Base-by-base conservation (phyloP, 2,329 filamentous ascomycete species). In the Cladophialophora exuberans region DNA sequence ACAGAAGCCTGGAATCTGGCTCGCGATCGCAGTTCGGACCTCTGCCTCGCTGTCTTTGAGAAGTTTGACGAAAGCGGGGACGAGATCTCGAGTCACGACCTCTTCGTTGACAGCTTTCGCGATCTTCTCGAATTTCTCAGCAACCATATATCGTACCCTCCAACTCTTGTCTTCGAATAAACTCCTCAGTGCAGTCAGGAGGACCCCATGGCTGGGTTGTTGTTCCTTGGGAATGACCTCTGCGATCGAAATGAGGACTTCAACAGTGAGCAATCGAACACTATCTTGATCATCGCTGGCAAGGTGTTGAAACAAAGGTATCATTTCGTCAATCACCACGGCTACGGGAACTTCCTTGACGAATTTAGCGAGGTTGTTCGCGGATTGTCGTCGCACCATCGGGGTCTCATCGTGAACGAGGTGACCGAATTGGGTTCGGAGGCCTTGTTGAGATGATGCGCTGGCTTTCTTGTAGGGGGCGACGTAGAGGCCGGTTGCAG, bases 81-180 rank as follows among this genome's bases (percentile, higher is more conserved):
- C 93, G 64, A 99, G 82, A 74, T 99, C 94, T 69, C 94, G 83
- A 57, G 88, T 88, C 47, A 99, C 87, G 54, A 97, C 92, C 75
- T 99, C 94, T 65, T 97, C 93, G 69, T 97, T 92, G 46, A 99
- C 94, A 26, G 94, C 94, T 79, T 97, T 97, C 60, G 94, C 94
- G 72, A 99, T 96, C 91, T 97, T 97, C 75, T 99, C 94, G 69
- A 97, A 99, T 71, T 91, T 85, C 74, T 99, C 94, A 44, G 94
- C 94, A 66, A 99, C 94, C 94, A 99, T 99, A 75, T 97, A 99
- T 71, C 94, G 85, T 57, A 99, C 94, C 69, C 94, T 86, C 94
- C 94, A 99, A 78, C 94, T 97, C 84, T 97, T 99, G 73, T 99
- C 94, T 69, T 97, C 94, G 76, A 99, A 97, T 69, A 99, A 76